Evolutionary conservation across 1,284 basidiomycete genomes (phyloP), one percentile per base, ranked within the genome.

Genomic region (Ganoderma multipileum): DNA sequence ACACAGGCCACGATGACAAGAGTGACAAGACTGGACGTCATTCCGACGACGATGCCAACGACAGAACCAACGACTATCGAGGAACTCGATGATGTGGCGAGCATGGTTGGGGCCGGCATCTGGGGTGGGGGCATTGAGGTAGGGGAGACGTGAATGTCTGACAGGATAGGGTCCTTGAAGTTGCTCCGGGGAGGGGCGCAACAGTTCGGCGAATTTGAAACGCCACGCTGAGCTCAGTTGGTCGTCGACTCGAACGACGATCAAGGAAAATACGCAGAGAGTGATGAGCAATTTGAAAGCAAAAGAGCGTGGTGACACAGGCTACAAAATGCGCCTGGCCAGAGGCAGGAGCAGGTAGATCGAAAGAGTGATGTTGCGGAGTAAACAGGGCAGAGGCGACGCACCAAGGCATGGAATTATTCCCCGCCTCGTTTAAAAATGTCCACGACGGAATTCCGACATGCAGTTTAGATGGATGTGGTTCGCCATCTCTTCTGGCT

Each of bases 11-110:
- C 55, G 36, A 61, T 36, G 9, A 44, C 39, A 14, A 67, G 47
- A 3, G 66, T 64, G 42, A 64, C 3, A 3, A 67, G 44, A 12
- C 57, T 61, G 14, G 33, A 44, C 1, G 59, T 8, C n/a, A 64
- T 57, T 38, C 66, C 66, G 6, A 67, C 66, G 16, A 30, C 38
- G 11, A 62, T 47, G 20, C 66, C 61, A 1, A 67, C 61, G 3
- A 39, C 57, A 4, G 62, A 33, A 5, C 66, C 62, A 23, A 64
- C 23, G 7, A 47, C 55, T 20, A 67, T 44, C 7, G 61, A 20
- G 20, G 59, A 61, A 20, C 57, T 61, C 16, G 59, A 62, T 9
- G 54, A 50, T 50, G 47, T 23, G 14, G 52, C 1, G 55, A 7
- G 20, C 28, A 55, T 55, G 0, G 28, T 9, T 18, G 52, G 52